phyloP scores from a whole-genome alignment of 2,329 filamentous ascomycete genomes.

The Calonectria pseudoreteaudii region DNA sequence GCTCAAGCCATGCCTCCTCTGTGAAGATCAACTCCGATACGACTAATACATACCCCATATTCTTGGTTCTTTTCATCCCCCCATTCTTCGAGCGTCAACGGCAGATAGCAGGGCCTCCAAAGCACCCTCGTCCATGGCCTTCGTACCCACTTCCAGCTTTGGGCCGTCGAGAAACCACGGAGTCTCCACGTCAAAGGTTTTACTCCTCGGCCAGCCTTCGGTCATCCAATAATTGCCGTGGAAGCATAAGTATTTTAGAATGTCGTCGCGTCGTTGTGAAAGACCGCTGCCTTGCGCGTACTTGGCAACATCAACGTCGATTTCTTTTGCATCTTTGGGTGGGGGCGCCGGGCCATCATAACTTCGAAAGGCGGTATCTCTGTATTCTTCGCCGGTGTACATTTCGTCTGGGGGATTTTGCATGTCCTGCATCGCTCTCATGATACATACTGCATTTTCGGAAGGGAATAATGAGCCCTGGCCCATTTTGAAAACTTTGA shows the following conservation, averaged over 20 bases:
- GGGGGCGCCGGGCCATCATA: neutral
- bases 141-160: neutral
- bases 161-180: neutral
- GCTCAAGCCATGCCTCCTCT: neutral
- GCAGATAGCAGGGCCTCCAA: neutral
- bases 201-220: neutral
- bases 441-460: too few species aligned
- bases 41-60: neutral
- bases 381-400: neutral
- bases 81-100: neutral
- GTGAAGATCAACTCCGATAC: neutral
- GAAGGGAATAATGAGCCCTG: neutral
- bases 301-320: neutral
- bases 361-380: neutral
- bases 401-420: neutral
- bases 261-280: neutral
- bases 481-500: slow-evolving; percentile 19
- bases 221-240: neutral
- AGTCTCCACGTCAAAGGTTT: neutral
- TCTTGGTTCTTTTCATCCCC: neutral
- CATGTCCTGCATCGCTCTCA: neutral
- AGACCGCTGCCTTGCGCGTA: neutral
- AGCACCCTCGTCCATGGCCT: neutral
- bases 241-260: neutral
- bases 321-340: neutral